Conservation (phyloP, 2,329 filamentous ascomycete genomes). For the Geosmithia morbida region DNA sequence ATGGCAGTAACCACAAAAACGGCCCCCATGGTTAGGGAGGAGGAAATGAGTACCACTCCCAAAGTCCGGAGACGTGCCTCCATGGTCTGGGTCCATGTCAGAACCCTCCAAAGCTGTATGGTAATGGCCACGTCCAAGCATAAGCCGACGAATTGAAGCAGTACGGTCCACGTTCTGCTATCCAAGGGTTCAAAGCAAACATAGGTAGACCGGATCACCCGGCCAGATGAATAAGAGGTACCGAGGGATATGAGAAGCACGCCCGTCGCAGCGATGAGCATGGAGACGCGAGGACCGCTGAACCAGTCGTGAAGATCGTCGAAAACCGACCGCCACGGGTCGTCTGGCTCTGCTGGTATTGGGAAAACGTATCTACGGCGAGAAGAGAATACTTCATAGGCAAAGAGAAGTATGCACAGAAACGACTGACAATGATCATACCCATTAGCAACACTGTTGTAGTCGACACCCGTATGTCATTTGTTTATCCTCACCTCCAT, state of each 20-base stretch:
- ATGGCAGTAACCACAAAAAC: constrained; percentile 19
- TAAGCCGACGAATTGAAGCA: constrained; percentile 28
- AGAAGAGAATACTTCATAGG: constrained; percentile 27
- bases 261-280: constrained; percentile 19
- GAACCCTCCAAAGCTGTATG: constrained; percentile 33
- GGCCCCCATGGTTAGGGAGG: constrained; percentile 21
- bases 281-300: constrained; percentile 20
- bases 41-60: constrained; percentile 23
- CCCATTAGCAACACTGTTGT: not conserved
- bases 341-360: constrained; percentile 21
- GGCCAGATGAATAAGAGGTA: constrained; percentile 22
- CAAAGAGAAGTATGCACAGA: constrained; percentile 27
- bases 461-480: not conserved
- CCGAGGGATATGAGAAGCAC: constrained; percentile 25
- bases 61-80: constrained; percentile 30
- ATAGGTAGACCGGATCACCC: constrained; percentile 30
- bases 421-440: constrained; percentile 21
- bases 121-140: constrained; percentile 30
- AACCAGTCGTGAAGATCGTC: constrained; percentile 35
- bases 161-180: constrained; percentile 17
- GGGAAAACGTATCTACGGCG: constrained; percentile 14
- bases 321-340: constrained; percentile 30
- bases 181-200: constrained; percentile 32
- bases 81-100: constrained; percentile 34
- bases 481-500: constrained; percentile 23